Evolutionary conservation across 2,329 filamentous ascomycete genomes (phyloP).

Genomic region (Sporothrix inflata): DNA sequence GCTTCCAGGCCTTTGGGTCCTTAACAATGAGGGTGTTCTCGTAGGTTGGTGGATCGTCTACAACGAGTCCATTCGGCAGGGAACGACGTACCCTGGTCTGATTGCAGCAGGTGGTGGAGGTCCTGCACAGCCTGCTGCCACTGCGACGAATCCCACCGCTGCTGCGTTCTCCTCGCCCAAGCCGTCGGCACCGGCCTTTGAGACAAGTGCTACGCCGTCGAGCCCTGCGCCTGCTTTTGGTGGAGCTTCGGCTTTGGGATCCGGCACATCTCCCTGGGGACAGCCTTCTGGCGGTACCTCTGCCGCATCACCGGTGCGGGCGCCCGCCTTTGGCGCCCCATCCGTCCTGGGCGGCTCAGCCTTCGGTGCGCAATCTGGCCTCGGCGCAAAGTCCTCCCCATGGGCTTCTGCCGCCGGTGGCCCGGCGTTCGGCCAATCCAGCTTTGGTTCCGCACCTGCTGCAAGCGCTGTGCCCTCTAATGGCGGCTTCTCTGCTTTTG

Average conservation of each 20-base stretch:
- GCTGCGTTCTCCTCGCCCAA: slow-evolving; percentile 38
- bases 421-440: slow-evolving; percentile 59
- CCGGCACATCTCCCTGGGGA: slow-evolving; percentile 57
- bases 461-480: slow-evolving; percentile 36
- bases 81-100: slow-evolving; percentile 74
- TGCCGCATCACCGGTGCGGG: slow-evolving; percentile 38
- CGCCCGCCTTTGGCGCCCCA: slow-evolving; percentile 55
- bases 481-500: slow-evolving; percentile 36
- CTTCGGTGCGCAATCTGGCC: slow-evolving; percentile 45
- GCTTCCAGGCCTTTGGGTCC: slow-evolving; percentile 77
- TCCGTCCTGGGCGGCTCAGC: slow-evolving; percentile 34
- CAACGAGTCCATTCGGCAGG: slow-evolving; percentile 77
- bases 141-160: slow-evolving; percentile 36
- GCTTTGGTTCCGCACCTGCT: slow-evolving; percentile 49
- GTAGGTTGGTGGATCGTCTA: slow-evolving; percentile 92
- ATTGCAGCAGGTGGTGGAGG: slow-evolving; percentile 48
- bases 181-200: slow-evolving; percentile 42
- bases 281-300: slow-evolving; percentile 35
- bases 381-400: slow-evolving; percentile 40
- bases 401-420: slow-evolving; percentile 38
- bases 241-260: slow-evolving; percentile 48
- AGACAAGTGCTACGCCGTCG: slow-evolving; percentile 28
- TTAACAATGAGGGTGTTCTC: slow-evolving; percentile 88
- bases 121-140: slow-evolving; percentile 11
- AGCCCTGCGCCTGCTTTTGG: slow-evolving; percentile 28